A percentile compares a stretch with the other conserved stretches of the same genome.
phyloP scores from a whole-genome alignment of 768 basidiomycete genomes.

The Exsudoporus frostii region DNA sequence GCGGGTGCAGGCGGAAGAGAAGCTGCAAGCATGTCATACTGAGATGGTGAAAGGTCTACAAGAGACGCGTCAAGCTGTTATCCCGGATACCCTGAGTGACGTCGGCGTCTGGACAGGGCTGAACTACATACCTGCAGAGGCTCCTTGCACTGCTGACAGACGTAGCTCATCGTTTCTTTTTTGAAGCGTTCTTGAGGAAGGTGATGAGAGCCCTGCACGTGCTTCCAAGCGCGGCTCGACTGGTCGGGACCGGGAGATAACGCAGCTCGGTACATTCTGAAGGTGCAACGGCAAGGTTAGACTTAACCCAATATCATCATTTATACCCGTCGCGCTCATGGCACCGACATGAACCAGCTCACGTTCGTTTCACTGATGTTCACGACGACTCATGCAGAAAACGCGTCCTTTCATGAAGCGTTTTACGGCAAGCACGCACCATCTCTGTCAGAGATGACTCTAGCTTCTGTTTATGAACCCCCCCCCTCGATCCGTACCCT shows the following conservation, averaged over 20 bases:
- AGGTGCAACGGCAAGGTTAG: not conserved
- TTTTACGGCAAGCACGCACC: conserved; percentile 14
- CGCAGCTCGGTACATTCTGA: not conserved
- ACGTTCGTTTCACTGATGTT: conserved; percentile 13
- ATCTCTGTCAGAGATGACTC: conserved; percentile 2
- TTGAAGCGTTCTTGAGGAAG: not conserved
- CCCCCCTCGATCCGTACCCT: conserved; percentile 2
- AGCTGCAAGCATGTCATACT: conserved; percentile 82
- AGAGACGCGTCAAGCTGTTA: conserved; percentile 85
- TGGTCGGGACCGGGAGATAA: not conserved
- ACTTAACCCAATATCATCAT: not conserved
- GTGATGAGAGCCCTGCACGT: not conserved
- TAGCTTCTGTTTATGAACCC: not conserved
- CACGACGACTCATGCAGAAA: conserved; percentile 18
- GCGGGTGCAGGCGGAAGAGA: conserved; percentile 56
- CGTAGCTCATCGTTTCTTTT: conserved; percentile 39
- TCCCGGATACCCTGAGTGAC: conserved; percentile 7
- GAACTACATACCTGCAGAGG: conserved; percentile 64
- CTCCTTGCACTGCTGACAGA: conserved; percentile 91
- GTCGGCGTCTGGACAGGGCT: not conserved
- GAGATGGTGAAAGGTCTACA: conserved; percentile 78
- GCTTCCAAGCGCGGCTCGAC: not conserved
- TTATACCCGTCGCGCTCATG: not conserved
- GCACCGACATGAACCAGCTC: not conserved
- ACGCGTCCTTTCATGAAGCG: conserved; percentile 8